Base-by-base conservation (phyloP, 1,139 yeast genomes). In the Yamadazyma dendronema region DNA sequence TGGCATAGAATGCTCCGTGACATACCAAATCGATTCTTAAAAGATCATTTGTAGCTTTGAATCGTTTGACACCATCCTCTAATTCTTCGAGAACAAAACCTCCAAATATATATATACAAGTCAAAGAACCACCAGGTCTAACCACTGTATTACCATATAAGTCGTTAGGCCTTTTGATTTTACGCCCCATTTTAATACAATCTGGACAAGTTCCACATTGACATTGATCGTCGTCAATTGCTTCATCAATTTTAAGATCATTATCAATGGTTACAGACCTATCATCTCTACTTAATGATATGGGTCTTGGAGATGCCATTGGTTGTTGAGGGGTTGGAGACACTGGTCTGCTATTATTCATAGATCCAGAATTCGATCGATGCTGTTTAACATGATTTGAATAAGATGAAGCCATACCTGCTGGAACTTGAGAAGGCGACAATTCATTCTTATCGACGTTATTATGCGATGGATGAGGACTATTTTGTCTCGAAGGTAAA, bases 21-120 rank as follows among this genome's bases (percentile, higher is more conserved):
- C 49, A 48, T 8, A 54, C 52, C 21, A 69, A 47, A 33, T 65
- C 74, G 32, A 71, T 64, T 41, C 65, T 60, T 29, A 69, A 48
- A 9, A 71, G 49, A 17, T 67, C 72, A 42, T 63, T 55, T 1
- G 65, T 50, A 0, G 76, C 71, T 12, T 43, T 46, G 41, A 68
- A 69, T 3, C 30, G 33, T 13, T 49, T 48, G 15, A 42, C 39
- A 1, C 59, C 62, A 17, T 26, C 17, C 14, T 48, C 48, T 10
- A 37, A 36, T 1, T 41, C 39, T n/a, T 50, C 37, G 12, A 36
- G 40, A 3, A 38, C 37, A 41, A 71, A 71, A 3, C 77, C 77
- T 3, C 76, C 77, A 52, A 67, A 71, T 4, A 67, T 50, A 43
- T 62, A 70, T 0, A 71, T 56, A 8, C 63, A 51, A 0, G 52